phyloP scores from a whole-genome alignment of 1,284 basidiomycete species.

The Marasmius fiardii region DNA sequence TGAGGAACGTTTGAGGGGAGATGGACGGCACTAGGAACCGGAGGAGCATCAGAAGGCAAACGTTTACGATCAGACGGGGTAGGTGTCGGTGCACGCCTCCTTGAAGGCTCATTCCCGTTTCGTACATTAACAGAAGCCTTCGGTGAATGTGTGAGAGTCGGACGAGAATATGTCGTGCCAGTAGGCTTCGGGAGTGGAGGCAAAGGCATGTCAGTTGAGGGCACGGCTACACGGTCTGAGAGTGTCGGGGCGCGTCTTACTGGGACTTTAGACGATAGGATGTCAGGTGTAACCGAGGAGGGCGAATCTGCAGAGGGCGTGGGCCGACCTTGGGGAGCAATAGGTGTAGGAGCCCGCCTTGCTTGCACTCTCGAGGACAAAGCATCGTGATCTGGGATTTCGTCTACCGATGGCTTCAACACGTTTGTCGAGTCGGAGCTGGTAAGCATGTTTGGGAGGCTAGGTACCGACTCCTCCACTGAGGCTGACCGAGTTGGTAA shows the following conservation, averaged over 20 bases:
- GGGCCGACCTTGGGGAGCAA: not conserved
- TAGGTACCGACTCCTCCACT: too few relatives aligned
- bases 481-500: too few relatives aligned
- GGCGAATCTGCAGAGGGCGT: not conserved
- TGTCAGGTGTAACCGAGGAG: too few relatives aligned
- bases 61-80: not conserved
- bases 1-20: not conserved
- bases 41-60: not conserved
- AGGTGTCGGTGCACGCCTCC: not conserved
- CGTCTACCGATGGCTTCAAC: too few relatives aligned
- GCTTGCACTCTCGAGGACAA: not conserved
- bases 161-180: not conserved
- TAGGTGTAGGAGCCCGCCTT: not conserved
- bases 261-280: too few relatives aligned
- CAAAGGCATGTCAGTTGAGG: not conserved
- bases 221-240: not conserved
- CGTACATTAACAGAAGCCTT: not conserved
- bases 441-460: too few relatives aligned
- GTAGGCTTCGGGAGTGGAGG: not conserved
- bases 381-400: not conserved
- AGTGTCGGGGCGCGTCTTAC: too few relatives aligned
- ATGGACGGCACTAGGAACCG: not conserved
- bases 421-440: too few relatives aligned
- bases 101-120: not conserved
- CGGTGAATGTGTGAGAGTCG: not conserved